These are phyloP conservation scores for Harrya chromipes DNA, from an alignment of 768 basidiomycete genomes.

Conservation along the genomic window DNA sequence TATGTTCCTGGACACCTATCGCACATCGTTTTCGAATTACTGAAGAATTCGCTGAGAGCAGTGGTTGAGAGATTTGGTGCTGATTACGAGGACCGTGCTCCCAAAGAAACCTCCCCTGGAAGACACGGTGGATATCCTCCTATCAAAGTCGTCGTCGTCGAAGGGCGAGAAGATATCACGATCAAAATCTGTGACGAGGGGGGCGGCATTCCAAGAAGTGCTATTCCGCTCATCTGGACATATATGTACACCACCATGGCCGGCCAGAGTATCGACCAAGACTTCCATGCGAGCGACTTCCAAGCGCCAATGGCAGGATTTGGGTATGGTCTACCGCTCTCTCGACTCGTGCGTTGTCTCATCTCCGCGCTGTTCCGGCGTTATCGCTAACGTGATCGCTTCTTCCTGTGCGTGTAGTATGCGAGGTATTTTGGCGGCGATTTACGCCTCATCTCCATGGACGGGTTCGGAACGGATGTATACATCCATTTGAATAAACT, in stretches of 20 bases:
- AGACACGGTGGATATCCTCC: constrained; percentile 20
- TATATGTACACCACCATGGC: constrained; percentile 94
- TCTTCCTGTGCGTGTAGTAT: constrained; percentile 48
- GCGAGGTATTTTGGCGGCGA: constrained; percentile 96
- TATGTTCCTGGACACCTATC: constrained; percentile 97
- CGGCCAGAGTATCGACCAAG: constrained; percentile 65
- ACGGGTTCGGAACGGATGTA: constrained; percentile 92
- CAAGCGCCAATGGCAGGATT: constrained; percentile 98
- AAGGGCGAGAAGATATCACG: constrained; percentile 97
- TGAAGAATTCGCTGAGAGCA: constrained; percentile 97
- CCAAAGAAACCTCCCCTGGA: constrained; percentile 7
- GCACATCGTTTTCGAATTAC: constrained; percentile 94
- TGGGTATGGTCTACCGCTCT: constrained; percentile 93
- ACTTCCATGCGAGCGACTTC: constrained; percentile 83
- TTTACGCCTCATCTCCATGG: constrained; percentile 95
- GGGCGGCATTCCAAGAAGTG: constrained; percentile 79
- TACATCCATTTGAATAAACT: constrained; percentile 89
- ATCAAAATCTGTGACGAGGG: constrained; percentile 99
- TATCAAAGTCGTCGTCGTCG: constrained; percentile 67
- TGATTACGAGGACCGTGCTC: constrained; percentile 56
- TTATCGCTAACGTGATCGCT: neutral
- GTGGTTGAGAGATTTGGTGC: constrained; percentile 91
- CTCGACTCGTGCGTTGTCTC: constrained; percentile 65
- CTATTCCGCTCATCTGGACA: constrained; percentile 96
- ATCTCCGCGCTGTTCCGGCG: neutral